phyloP scores from a whole-genome alignment of 371 early-diverging fungal species.

The Coemansia sp. region DNA sequence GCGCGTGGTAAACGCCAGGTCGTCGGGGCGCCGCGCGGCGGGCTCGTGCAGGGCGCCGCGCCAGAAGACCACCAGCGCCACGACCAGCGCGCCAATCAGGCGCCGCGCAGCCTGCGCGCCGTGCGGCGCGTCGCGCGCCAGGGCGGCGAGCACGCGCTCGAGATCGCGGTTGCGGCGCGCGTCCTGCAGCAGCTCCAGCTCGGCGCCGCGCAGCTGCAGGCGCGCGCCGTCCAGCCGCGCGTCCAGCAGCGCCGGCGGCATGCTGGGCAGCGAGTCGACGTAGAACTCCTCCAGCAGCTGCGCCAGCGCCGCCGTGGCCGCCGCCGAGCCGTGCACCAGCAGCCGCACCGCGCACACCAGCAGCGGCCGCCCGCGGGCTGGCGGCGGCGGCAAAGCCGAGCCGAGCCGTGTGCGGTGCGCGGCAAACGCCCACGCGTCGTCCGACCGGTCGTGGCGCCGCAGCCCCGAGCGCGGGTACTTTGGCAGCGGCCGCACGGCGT shows the following conservation, averaged over 20 bases:
- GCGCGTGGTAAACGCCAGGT: conserved; percentile 27
- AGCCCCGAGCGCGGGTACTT: conserved; percentile 41
- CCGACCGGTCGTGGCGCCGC: conserved; percentile 17
- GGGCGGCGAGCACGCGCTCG: conserved; percentile 16
- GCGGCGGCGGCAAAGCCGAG: neutral
- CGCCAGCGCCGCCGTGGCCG: conserved; percentile 13
- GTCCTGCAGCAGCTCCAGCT: conserved; percentile 43
- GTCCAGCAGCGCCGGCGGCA: conserved; percentile 33
- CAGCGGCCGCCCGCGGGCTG: conserved; percentile 9
- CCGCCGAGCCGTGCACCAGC: conserved; percentile 7
- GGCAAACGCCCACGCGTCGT: conserved; percentile 40
- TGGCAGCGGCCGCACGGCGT: conserved; percentile 39
- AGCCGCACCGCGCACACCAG: conserved; percentile 16
- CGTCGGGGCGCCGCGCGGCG: conserved; percentile 16
- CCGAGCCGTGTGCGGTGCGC: neutral
- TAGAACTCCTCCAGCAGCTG: conserved; percentile 40
- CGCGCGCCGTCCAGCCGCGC: conserved; percentile 20
- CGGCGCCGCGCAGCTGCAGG: conserved; percentile 24
- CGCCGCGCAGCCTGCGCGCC: conserved; percentile 13
- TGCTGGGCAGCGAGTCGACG: conserved; percentile 28
- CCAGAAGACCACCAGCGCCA: conserved; percentile 42
- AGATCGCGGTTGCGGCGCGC: conserved; percentile 28
- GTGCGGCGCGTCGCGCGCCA: conserved; percentile 2
- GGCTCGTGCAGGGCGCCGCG: conserved; percentile 40
- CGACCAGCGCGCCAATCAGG: conserved; percentile 32